Base-by-base conservation (phyloP, 441 rosid species). In the Cnidoscolus chayamansa region DNA sequence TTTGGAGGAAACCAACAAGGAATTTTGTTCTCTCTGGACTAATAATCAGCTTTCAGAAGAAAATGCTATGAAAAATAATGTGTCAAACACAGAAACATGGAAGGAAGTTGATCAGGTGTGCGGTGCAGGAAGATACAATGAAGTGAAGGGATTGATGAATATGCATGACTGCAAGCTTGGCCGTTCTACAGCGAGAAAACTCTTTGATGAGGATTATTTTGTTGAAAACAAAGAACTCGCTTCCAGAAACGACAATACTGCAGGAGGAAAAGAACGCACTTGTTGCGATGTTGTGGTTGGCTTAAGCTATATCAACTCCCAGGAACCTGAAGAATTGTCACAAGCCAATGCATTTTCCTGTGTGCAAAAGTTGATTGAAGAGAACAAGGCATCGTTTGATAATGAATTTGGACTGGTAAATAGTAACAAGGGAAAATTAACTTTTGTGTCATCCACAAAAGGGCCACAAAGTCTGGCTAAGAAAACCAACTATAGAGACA, bases 241-340 rank as follows among this genome's bases (percentile, higher is more conserved):
- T 57, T 62, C 68, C 61, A 56, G 61, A 40, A 65, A 59, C 31
- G 70, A 72, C 53, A 71, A 74, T 64, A 20, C 53, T 71, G 72
- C 61, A 57, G 81, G 76, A 76, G 82, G 80, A 68, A 79, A 77
- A 62, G 81, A 85, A 67, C 79, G 78, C 58, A 43, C 50, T 78
- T 66, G 47, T 72, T 81, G 77, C 75, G 86, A 19, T 59, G 76
- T 71, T 49, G 49, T 81, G 57, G 89, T 83, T 20, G 90, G 87
- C 62, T 85, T 93, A 81, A 90, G 98, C 82, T 95, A 91, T 84
- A 77, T 85, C 54, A 88, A 88, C 68, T 90, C 97, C 67, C 97
- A 90, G 84, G 98, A 95, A 80, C 98, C 98, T 67, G 97, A 97
- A 72, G 98, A 93, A 63, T 67, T 78, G 47, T 89, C 97, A 50